Percentiles rank a stretch among this genome's conserved stretches.
Evolutionary conservation across 2,329 filamentous ascomycete species (phyloP).

Genomic region (Neonectria faginata): DNA sequence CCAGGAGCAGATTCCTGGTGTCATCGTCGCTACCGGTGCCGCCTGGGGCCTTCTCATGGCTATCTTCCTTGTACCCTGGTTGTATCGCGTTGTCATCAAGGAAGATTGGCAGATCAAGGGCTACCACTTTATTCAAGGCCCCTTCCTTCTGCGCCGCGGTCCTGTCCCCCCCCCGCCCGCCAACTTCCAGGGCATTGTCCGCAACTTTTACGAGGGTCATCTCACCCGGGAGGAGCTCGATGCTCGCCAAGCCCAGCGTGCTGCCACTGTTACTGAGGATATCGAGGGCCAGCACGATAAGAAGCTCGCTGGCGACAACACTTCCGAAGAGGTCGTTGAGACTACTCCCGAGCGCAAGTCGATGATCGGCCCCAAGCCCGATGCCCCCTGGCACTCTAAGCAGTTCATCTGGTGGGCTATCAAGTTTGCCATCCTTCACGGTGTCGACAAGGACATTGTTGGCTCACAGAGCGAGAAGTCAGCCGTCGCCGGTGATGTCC

Average conservation of each 20-base stretch:
- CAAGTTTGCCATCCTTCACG: conserved; percentile 61
- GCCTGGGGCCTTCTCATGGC: conserved; percentile 61
- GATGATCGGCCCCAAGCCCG: conserved; percentile 55
- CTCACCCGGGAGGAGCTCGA: conserved; percentile 65
- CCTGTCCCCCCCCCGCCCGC: conserved; percentile 56
- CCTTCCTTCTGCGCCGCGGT: conserved; percentile 60
- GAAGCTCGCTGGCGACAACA: conserved; percentile 32
- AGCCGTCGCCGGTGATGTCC: conserved; percentile 64
- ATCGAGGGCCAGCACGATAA: conserved; percentile 46
- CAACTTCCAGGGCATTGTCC: conserved; percentile 55
- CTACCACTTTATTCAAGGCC: conserved; percentile 66
- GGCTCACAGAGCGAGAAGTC: conserved; percentile 50
- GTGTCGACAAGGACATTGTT: conserved; percentile 59
- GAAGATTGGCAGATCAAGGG: conserved; percentile 70
- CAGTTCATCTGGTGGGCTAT: conserved; percentile 58
- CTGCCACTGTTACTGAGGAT: conserved; percentile 37
- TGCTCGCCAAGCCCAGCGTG: conserved; percentile 50
- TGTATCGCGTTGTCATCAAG: conserved; percentile 68
- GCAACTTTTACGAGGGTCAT: conserved; percentile 68
- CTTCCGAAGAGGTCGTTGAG: conserved; percentile 71
- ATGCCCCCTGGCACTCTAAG: conserved; percentile 57
- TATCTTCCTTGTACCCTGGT: conserved; percentile 69
- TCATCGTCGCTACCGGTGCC: conserved; percentile 65
- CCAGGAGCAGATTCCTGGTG: conserved; percentile 61
- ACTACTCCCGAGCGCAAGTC: conserved; percentile 48